Conservation (phyloP, 2,329 filamentous ascomycete species). For the Colletotrichum sp. region DNA sequence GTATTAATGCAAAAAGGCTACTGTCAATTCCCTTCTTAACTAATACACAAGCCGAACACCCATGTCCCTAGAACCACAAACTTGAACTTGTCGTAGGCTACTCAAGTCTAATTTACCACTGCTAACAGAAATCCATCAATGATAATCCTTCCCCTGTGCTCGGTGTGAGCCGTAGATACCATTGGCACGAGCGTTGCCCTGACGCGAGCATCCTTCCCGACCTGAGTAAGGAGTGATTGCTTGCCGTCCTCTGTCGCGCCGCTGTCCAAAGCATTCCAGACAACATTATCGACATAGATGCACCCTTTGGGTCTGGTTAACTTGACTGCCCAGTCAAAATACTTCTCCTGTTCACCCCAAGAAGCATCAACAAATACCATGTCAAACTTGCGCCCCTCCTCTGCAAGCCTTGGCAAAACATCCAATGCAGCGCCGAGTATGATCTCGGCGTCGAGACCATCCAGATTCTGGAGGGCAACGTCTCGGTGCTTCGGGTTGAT, state of each 20-base stretch:
- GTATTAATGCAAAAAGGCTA: not conserved
- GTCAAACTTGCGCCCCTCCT: conserved; percentile 49
- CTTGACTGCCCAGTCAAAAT: conserved; percentile 49
- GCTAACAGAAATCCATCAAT: not conserved
- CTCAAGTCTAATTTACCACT: not conserved
- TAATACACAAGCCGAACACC: not conserved
- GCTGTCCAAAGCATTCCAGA: conserved; percentile 31
- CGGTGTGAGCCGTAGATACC: not conserved
- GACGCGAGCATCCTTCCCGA: conserved; percentile 28
- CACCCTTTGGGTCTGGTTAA: conserved; percentile 43
- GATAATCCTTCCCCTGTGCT: not conserved
- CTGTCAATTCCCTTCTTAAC: not conserved
- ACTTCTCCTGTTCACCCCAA: conserved; percentile 52
- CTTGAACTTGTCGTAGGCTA: not conserved
- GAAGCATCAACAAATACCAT: conserved; percentile 60
- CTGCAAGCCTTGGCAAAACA: conserved; percentile 36
- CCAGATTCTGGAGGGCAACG: conserved; percentile 50
- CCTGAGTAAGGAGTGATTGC: conserved; percentile 24
- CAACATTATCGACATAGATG: conserved; percentile 57
- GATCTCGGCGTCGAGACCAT: conserved; percentile 48
- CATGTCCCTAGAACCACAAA: not conserved
- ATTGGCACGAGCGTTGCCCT: conserved; percentile 29
- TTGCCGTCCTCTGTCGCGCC: not conserved
- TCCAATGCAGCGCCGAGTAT: conserved; percentile 49
- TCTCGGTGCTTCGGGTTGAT: conserved; percentile 47